Evolutionary conservation across 2,329 filamentous ascomycete genomes (phyloP), one percentile per base, ranked within the genome.

Genomic region (Colletotrichum sp.): DNA sequence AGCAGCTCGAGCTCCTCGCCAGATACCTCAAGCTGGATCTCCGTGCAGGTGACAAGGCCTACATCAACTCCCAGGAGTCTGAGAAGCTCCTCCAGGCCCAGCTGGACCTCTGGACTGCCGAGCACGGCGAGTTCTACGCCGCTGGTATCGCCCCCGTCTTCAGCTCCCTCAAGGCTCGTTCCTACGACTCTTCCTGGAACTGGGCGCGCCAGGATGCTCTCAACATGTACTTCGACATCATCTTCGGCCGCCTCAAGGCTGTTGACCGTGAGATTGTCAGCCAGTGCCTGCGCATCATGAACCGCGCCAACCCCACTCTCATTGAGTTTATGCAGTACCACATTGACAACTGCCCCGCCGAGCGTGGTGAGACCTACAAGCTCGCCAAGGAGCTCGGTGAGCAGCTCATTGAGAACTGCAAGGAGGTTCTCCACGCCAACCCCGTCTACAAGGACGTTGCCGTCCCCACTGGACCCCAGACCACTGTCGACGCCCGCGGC

Each of bases 251-350:
- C 77, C 92, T 99, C 70, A 93, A 97, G 88, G 95, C 93, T 66
- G 95, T 99, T 55, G 97, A 99, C 82, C 95, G 97, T 78, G 97
- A 99, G 85, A 99, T 99, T 81, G 97, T 99, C 83, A 98, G 96
- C 86, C 96, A 96, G 84, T 99, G 97, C 87, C 99, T 99, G 82
- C 95, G 95, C 80, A 97, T 99, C 87, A 99, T 99, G 97, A 99
- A 98, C 89, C 95, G 97, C 78, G 98, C 97, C 39, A 99, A 99
- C 84, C 97, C 97, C 4, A 94, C 95, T 44, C 92, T 99, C 2
- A 91, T 99, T 75, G 96, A 99, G 80, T 99, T 98, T 86, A 99
- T 99, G 97, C 97, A 99, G 84, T 99, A 99, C 82, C 97, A 99
- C 88, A 99, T 99, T 82, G 97, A 99, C 82, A 97, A 99, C 88